Base-by-base conservation (phyloP, 129 eudicot genomes). In the Heracleum sosnowskyi region DNA sequence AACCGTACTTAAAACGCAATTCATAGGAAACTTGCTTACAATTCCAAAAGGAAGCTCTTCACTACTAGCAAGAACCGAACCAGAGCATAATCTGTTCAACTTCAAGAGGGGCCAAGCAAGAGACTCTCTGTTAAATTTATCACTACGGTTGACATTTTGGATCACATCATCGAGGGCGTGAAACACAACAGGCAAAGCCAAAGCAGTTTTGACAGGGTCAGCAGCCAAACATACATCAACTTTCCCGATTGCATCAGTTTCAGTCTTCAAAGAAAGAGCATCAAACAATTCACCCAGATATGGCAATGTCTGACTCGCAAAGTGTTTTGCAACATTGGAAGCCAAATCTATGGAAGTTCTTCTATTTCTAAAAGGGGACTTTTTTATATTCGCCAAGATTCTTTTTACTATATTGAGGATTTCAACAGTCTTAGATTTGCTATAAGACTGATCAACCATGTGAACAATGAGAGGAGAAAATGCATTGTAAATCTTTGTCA, bases 1-100 rank as follows among this genome's bases (percentile, higher is more conserved):
- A 44, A 24, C 41, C 22, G 24, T 11, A 6, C 49, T 22, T 7
- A 7, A 7, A 10, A 39, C 6, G 34, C 36, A 76, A 46, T 17
- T 79, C 47, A 73, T 33, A 78, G 24, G 28, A 26, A 77, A 31
- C 41, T 31, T 41, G 84, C 98, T 91, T 84, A 95, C 98, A 81
- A 95, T 87, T 81, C 98, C 98, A 84, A 91, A 88, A 77, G 98
- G 98, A 76, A 91, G 91, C 89, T 95, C 98, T 88, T 95, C 98
- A 71, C 97, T 96, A 63, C 97, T 95, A 15, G 97, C 97, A 81
- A 95, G 97, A 82, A 90, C 91, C 4, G 86, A 86, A 74, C 97
- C 98, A 77, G 92, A 86, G 80, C 89, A 91, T 80, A 95, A 79
- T 90, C 97, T 95, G 86, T 95, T 91, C 73, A 88, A 68, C 94